phyloP scores from a whole-genome alignment of 176 grass and related monocot genomes.

The Poa annua region DNA sequence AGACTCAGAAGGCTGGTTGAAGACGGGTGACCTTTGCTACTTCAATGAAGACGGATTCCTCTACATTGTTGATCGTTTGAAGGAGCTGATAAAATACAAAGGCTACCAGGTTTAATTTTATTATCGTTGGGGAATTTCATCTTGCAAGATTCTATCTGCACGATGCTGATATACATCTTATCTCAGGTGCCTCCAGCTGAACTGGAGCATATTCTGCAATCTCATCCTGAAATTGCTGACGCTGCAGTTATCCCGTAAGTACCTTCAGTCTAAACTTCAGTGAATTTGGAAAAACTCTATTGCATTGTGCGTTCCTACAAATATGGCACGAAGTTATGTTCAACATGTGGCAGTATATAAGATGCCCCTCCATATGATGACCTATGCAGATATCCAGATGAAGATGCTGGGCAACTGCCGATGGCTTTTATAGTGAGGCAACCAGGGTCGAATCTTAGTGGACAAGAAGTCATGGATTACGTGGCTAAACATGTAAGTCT shows the following conservation, averaged over 20 bases:
- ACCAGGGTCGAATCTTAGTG: conserved; percentile 45
- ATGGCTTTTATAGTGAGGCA: conserved; percentile 86
- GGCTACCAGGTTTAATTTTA: conserved; percentile 60
- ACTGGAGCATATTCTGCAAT: conserved; percentile 66
- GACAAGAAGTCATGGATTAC: conserved; percentile 67
- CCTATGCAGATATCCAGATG: conserved; percentile 76
- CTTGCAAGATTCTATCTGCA: conserved; percentile 9
- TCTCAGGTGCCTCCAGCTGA: conserved; percentile 72
- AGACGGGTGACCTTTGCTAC: conserved; percentile 76
- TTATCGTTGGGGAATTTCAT: neutral
- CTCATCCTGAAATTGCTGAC: conserved; percentile 60
- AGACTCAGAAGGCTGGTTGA: conserved; percentile 68
- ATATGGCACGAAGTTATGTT: neutral
- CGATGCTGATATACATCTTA: conserved; percentile 8
- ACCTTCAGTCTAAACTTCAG: conserved; percentile 11
- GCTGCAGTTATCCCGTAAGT: conserved; percentile 71
- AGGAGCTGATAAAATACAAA: conserved; percentile 83
- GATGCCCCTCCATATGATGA: conserved; percentile 2
- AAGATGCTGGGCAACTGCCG: conserved; percentile 79
- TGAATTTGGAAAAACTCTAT: neutral
- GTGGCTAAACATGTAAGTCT: conserved; percentile 71
- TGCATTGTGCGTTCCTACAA: neutral
- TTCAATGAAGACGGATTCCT: conserved; percentile 73
- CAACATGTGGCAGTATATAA: neutral
- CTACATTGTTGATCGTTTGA: conserved; percentile 71